Evolutionary conservation across 805 yeast genomes (phyloP), one percentile per base, ranked within the genome.

Genomic region (Priceomyces carsonii): DNA sequence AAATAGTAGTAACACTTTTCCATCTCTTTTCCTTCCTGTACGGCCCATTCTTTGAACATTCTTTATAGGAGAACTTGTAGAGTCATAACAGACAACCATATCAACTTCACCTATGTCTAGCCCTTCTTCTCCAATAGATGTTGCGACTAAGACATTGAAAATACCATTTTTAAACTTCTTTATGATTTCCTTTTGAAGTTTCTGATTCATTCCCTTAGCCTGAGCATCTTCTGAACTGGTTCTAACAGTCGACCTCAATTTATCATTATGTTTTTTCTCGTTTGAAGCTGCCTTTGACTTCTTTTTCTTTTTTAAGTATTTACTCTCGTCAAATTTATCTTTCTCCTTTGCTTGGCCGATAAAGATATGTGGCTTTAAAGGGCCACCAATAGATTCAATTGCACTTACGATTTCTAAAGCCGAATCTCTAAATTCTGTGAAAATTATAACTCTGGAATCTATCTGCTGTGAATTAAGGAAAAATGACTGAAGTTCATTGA

Each of bases 71-170:
- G 96, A 87, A 18, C 89, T 73, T 0, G 97, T 89, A 0, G 96
- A 86, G 52, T 93, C 99, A 60, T 80, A 93, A 54, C 96, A 90
- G 6, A 93, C 73, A 47, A 93, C 91, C 49, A 93, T 57, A 59
- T 93, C 99, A 35, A 93, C 99, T 56, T 95, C 97, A 20, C 99
- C 99, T 46, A 93, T 95, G 67, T 93, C 99, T 45, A 93, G 71
- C 29, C 99, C 99, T 68, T 93, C 99, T 57, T 93, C 99, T 30
- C 98, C 99, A 53, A 93, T 91, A 0, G 96, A 89, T 0, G 99
- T 93, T 4, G 98, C 96, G 5, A 93, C 96, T 14, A 93, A 63
- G 6, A 87, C 79, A 53, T 93, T 95, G 50, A 77, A 77, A 1
- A 60, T 69, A 6, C 95, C 96, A 0, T 59, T 51, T 49, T 82